A percentile compares a stretch with the other conserved stretches of the same genome.
Evolutionary conservation across 305 asterid species (phyloP).

Genomic region (Fraxinus greggii): DNA sequence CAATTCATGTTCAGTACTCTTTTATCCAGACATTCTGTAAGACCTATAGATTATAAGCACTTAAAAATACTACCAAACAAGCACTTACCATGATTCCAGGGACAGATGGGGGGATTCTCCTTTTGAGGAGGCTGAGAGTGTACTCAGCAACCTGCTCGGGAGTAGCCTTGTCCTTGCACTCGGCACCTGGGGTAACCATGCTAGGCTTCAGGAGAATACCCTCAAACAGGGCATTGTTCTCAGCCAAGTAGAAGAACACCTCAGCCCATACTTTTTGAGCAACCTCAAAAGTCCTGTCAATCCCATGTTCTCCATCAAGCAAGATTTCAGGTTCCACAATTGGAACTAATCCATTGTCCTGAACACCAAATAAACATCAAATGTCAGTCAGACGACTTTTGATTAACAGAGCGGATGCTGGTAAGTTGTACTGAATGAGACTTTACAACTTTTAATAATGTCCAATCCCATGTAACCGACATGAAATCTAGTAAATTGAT

Average conservation of each 20-base stretch:
- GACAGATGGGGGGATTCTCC: constrained; percentile 56
- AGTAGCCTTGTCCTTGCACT: constrained; percentile 54
- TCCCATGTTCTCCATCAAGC: constrained; percentile 58
- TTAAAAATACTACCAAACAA: background rate
- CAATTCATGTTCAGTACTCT: background rate
- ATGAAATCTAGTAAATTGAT: background rate
- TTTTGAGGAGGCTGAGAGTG: constrained; percentile 49
- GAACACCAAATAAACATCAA: background rate
- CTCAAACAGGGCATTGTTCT: constrained; percentile 54
- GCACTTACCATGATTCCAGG: constrained; percentile 55
- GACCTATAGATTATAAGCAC: background rate
- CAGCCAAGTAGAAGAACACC: constrained; percentile 55
- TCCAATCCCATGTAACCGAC: background rate
- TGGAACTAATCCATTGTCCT: constrained; percentile 59
- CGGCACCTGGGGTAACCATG: constrained; percentile 70
- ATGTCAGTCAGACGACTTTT: background rate
- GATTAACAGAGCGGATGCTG: background rate
- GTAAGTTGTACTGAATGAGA: background rate
- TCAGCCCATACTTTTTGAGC: constrained; percentile 58
- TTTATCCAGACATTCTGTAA: background rate
- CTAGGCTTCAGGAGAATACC: constrained; percentile 61
- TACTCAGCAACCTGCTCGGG: constrained; percentile 47
- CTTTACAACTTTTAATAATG: background rate
- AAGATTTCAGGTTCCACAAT: constrained; percentile 64
- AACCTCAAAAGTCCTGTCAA: constrained; percentile 58